Conservation (phyloP, 108 stramenopile genomes). For the Conticribra weissflogii region DNA sequence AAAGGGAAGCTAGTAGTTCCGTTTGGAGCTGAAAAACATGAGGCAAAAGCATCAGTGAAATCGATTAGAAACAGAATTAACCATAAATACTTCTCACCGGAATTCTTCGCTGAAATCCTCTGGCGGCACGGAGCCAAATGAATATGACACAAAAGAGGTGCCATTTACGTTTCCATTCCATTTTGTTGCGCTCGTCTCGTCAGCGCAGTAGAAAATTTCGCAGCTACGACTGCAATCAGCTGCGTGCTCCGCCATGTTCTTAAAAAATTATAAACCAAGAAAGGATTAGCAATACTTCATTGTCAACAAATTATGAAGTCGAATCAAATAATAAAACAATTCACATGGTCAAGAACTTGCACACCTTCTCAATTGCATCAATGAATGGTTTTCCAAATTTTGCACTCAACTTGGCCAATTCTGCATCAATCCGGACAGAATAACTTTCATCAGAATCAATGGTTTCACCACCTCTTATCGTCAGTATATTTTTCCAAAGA, state of each 20-base stretch:
- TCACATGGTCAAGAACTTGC: neutral
- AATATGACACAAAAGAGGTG: slow-evolving; percentile 57
- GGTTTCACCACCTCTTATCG: slow-evolving; percentile 29
- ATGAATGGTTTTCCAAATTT: slow-evolving; percentile 49
- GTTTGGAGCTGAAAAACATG: neutral
- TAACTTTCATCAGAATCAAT: slow-evolving; percentile 8
- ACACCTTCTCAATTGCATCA: slow-evolving; percentile 35
- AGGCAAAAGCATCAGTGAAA: neutral
- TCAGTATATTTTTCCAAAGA: neutral
- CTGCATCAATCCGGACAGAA: slow-evolving; percentile 14
- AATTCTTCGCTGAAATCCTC: slow-evolving; percentile 72
- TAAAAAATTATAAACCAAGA: neutral
- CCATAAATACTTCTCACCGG: slow-evolving; percentile 17
- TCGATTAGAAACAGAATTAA: neutral
- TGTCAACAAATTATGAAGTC: no score
- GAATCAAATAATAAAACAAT: neutral
- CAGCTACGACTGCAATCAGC: slow-evolving; percentile 61
- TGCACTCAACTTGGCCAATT: slow-evolving; percentile 40
- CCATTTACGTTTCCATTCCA: neutral
- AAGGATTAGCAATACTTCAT: no score
- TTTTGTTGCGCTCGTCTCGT: slow-evolving; percentile 6
- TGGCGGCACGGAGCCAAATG: slow-evolving; percentile 64
- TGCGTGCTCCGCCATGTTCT: slow-evolving; percentile 56
- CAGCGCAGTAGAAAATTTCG: slow-evolving; percentile 63
- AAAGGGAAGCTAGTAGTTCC: slow-evolving; percentile 54